Evolutionary conservation across 208 protist species (phyloP).

Genomic region (Trypanosomatidae sp.): DNA sequence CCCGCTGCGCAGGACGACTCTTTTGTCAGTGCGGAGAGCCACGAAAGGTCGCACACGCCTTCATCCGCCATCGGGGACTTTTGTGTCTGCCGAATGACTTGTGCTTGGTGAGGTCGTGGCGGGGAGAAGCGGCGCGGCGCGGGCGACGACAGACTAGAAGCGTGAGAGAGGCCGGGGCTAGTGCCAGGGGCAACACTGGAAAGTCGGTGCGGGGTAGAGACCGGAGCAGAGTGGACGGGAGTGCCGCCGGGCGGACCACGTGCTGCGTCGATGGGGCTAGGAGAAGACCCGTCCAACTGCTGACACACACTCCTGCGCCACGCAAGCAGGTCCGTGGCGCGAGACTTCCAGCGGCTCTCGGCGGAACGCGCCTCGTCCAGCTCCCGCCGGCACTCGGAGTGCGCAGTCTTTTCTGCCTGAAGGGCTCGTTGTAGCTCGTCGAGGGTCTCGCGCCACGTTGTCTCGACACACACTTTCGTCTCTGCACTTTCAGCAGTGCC

Average conservation of each 20-base stretch:
- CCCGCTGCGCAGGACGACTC: too few species aligned
- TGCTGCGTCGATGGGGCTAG: neutral
- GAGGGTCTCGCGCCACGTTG: neutral
- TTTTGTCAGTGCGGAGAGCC: too few species aligned
- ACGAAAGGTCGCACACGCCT: too few species aligned
- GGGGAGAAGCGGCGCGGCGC: too few species aligned
- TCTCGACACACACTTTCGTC: neutral
- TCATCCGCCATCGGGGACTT: too few species aligned
- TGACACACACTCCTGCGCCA: neutral
- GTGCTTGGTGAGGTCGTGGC: too few species aligned
- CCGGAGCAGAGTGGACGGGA: too few species aligned
- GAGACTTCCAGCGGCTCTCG: slow-evolving; percentile 2
- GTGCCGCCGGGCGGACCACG: neutral
- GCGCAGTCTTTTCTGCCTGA: slow-evolving; percentile 10
- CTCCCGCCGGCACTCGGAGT: slow-evolving; percentile 4
- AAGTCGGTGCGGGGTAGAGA: too few species aligned
- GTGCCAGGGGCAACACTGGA: too few species aligned
- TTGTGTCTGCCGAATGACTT: too few species aligned
- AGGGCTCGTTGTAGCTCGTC: slow-evolving; percentile 11
- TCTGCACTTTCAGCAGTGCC: neutral
- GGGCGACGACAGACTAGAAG: too few species aligned
- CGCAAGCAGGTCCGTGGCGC: slow-evolving; percentile 2
- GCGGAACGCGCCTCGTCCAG: neutral
- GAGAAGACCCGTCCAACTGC: neutral
- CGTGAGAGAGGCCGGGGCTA: too few species aligned